These are phyloP conservation scores for Hypoxylon sp. DNA, from an alignment of 2,329 filamentous ascomycete species.

Conservation along the genomic window DNA sequence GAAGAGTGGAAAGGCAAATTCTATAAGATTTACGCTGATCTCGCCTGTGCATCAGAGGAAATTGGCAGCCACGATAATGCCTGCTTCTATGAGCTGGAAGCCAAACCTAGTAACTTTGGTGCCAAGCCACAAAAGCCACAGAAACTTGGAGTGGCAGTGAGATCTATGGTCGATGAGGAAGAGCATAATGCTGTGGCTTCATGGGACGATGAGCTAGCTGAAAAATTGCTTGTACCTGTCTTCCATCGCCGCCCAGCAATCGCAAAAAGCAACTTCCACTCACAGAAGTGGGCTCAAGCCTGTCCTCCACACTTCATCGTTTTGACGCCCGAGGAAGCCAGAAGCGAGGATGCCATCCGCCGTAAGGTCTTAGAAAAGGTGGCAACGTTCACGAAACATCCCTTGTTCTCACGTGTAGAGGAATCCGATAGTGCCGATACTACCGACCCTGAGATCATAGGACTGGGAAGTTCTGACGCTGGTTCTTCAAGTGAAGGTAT, in stretches of 20 bases:
- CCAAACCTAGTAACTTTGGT: constrained; percentile 80
- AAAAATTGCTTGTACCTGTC: constrained; percentile 77
- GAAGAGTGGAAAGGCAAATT: constrained; percentile 89
- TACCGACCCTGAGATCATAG: constrained; percentile 76
- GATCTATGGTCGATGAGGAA: constrained; percentile 66
- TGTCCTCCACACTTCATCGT: constrained; percentile 76
- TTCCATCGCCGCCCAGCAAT: constrained; percentile 68
- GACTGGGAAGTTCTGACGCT: constrained; percentile 71
- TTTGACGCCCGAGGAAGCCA: constrained; percentile 79
- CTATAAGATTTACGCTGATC: constrained; percentile 87
- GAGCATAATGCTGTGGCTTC: constrained; percentile 50
- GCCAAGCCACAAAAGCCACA: constrained; percentile 63
- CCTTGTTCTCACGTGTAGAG: constrained; percentile 69
- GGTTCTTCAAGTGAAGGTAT: constrained; percentile 77
- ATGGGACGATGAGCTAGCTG: constrained; percentile 73
- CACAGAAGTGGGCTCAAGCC: constrained; percentile 52
- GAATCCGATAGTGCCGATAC: constrained; percentile 64
- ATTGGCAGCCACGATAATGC: constrained; percentile 76
- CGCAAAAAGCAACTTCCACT: constrained; percentile 50
- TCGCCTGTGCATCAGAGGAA: constrained; percentile 75
- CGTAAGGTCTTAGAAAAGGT: constrained; percentile 84
- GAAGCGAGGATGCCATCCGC: constrained; percentile 76
- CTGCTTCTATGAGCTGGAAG: constrained; percentile 82
- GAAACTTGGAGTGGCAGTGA: constrained; percentile 50
- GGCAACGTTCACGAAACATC: constrained; percentile 79